These are phyloP conservation scores for Tuber umbilicatum DNA, from an alignment of 495 filamentous ascomycete species.

Conservation along the genomic window DNA sequence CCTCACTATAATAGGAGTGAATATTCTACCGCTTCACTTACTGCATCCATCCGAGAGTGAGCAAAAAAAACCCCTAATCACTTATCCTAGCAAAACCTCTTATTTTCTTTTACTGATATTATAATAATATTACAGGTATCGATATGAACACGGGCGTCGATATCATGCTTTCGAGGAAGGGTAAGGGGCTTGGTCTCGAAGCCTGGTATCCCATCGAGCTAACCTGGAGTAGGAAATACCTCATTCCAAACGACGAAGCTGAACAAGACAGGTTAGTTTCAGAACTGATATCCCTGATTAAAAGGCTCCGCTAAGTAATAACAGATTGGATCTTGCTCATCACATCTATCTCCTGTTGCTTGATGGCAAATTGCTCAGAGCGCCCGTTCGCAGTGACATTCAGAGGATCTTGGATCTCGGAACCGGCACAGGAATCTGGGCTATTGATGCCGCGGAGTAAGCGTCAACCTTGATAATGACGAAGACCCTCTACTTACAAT, in stretches of 20 bases:
- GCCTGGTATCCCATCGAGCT: background rate
- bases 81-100: background rate
- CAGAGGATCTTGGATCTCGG: conserved; percentile 58
- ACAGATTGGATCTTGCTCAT: conserved; percentile 60
- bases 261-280: conserved; percentile 26
- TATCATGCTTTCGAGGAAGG: conserved; percentile 30
- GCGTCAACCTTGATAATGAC: background rate
- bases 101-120: background rate
- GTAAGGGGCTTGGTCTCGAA: conserved; percentile 4
- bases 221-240: conserved; percentile 44
- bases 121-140: conserved; percentile 12
- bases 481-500: conserved; percentile 19
- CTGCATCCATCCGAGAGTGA: conserved; percentile 22
- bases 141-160: conserved; percentile 25
- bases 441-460: conserved; percentile 48
- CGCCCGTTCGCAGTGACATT: conserved; percentile 50
- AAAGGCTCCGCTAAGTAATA: background rate
- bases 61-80: background rate
- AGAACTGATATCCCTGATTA: background rate
- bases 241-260: conserved; percentile 51
- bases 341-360: conserved; percentile 52
- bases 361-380: conserved; percentile 52
- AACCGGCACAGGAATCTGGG: conserved; percentile 64
- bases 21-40: conserved; percentile 21
- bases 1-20: conserved; percentile 16